phyloP scores from a whole-genome alignment of 1,284 basidiomycete genomes.

The Ganoderma resinaceum region DNA sequence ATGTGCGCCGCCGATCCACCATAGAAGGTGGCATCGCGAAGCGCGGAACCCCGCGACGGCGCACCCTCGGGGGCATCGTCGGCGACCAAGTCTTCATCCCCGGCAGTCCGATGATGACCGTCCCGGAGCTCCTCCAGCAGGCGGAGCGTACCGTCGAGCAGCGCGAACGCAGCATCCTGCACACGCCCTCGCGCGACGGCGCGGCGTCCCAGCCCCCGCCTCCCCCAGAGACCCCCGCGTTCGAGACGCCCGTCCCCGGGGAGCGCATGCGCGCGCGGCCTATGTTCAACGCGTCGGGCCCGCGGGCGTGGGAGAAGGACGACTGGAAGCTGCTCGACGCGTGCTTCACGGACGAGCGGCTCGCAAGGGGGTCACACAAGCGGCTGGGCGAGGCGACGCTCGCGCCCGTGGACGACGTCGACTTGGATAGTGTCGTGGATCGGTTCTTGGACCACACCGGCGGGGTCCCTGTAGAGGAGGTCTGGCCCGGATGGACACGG shows the following conservation, averaged over 20 bases:
- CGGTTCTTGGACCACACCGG: constrained; percentile 29
- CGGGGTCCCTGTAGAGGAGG: constrained; percentile 22
- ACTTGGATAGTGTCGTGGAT: constrained; percentile 24
- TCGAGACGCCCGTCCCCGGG: constrained; percentile 28
- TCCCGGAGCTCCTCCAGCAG: constrained; percentile 63
- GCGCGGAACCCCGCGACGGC: constrained; percentile 38
- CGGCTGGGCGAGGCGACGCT: constrained; percentile 26
- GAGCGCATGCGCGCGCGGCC: constrained; percentile 20
- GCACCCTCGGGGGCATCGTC: constrained; percentile 53
- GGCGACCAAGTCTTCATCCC: constrained; percentile 61
- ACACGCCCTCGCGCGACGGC: constrained; percentile 21
- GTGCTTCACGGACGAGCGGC: constrained; percentile 76
- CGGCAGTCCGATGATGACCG: constrained; percentile 58
- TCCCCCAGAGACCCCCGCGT: constrained; percentile 16
- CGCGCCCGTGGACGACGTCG: constrained; percentile 28
- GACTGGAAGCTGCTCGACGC: constrained; percentile 79
- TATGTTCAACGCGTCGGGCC: constrained; percentile 23
- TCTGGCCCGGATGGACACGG: constrained; percentile 54
- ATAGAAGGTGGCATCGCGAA: constrained; percentile 47
- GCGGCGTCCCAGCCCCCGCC: constrained; percentile 22
- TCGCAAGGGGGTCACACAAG: constrained; percentile 48
- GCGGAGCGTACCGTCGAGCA: constrained; percentile 60
- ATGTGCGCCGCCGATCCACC: constrained; percentile 44
- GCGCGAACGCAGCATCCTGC: constrained; percentile 26
- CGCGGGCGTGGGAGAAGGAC: constrained; percentile 66